These are phyloP conservation scores for Zoysia japonica DNA, from an alignment of 176 grass and related monocot genomes.

Conservation along the genomic window DNA sequence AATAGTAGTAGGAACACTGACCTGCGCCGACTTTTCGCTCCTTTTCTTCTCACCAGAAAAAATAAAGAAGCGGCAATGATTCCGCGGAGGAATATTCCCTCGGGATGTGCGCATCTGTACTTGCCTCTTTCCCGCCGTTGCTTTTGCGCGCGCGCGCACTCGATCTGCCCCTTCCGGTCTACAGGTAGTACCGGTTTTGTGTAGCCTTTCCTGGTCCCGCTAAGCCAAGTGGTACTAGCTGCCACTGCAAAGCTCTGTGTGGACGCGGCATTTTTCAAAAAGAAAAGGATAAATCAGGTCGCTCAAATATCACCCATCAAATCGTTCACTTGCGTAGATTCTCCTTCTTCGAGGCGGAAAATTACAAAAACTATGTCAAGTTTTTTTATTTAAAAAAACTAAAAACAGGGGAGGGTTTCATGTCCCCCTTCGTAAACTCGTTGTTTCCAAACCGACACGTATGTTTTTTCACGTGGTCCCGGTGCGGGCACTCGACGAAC, in stretches of 20 bases:
- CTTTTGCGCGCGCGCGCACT: constrained; percentile 22
- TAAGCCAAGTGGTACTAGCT: background rate
- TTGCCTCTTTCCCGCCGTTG: constrained; percentile 23
- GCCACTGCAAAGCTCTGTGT: background rate
- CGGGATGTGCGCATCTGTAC: constrained; percentile 43
- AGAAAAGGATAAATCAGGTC: background rate
- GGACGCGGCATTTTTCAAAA: background rate
- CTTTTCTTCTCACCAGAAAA: constrained; percentile 19
- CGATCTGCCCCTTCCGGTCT: constrained; percentile 48
- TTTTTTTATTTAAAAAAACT: too few species aligned
- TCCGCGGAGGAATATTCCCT: constrained; percentile 41
- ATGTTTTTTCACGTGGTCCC: too few species aligned
- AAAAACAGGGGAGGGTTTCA: too few species aligned
- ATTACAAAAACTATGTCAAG: too few species aligned
- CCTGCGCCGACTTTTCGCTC: constrained; percentile 19
- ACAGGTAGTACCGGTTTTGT: background rate
- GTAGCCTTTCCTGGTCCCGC: constrained; percentile 3
- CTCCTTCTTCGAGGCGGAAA: too few species aligned
- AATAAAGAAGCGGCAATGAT: constrained; percentile 27
- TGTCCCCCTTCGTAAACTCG: too few species aligned
- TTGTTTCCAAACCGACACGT: too few species aligned
- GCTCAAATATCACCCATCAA: background rate
- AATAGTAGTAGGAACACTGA: background rate
- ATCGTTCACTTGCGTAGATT: background rate
- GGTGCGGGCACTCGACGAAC: too few species aligned